These are phyloP conservation scores for Hanseniaspora jakobsenii DNA, from an alignment of 805 yeast species.

Conservation along the genomic window DNA sequence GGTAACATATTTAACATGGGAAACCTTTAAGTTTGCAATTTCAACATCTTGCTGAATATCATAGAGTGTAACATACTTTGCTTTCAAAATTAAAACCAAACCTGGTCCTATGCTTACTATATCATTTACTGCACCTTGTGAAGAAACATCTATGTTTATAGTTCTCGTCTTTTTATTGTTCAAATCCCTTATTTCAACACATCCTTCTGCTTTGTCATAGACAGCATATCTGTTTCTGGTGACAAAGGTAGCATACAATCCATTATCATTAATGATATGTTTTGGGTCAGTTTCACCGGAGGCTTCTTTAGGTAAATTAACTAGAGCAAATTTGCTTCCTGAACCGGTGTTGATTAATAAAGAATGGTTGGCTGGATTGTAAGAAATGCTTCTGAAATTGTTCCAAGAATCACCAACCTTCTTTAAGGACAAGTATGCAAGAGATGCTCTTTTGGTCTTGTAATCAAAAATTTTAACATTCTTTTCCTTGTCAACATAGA, in stretches of 20 bases:
- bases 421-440: conserved; percentile 74
- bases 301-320: conserved; percentile 69
- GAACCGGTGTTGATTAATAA: conserved; percentile 71
- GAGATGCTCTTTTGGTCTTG: conserved; percentile 46
- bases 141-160: conserved; percentile 44
- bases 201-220: conserved; percentile 48
- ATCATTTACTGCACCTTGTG: conserved; percentile 46
- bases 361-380: conserved; percentile 85
- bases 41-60: conserved; percentile 89
- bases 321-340: conserved; percentile 56
- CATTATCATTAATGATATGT: conserved; percentile 67
- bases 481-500: conserved; percentile 69
- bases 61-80: conserved; percentile 60
- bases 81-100: conserved; percentile 60
- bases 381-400: conserved; percentile 71
- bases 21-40: conserved; percentile 53
- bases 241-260: conserved; percentile 76
- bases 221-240: conserved; percentile 91
- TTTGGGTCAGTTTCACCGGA: conserved; percentile 91
- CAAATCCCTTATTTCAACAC: conserved; percentile 74
- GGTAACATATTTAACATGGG: conserved; percentile 72
- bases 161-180: conserved; percentile 71
- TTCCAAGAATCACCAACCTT: conserved; percentile 78
- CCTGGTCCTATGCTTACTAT: conserved; percentile 76
- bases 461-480: conserved; percentile 75